Conservation (phyloP, 2,329 filamentous ascomycete species). For the Phaeoacremonium minimum region DNA sequence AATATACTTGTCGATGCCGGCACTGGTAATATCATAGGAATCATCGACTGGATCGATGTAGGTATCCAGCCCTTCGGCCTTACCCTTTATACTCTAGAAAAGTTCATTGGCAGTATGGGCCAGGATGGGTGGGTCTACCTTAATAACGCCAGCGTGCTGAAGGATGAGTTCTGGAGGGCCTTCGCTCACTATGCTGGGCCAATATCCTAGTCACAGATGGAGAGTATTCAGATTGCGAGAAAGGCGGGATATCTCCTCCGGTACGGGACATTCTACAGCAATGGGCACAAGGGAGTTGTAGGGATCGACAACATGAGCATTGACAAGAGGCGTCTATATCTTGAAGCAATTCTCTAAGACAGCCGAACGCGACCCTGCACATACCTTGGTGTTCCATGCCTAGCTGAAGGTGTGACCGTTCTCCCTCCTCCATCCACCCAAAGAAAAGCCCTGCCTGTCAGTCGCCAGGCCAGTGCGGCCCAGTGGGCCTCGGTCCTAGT, state of each 20-base stretch:
- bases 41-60: neutral
- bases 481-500: neutral
- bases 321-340: neutral
- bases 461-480: neutral
- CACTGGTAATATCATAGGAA: slow-evolving; percentile 1
- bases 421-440: neutral
- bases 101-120: neutral
- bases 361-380: no score
- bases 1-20: slow-evolving; percentile 1
- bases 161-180: neutral
- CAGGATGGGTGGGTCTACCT: neutral
- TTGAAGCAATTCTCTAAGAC: neutral
- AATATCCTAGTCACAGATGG: neutral
- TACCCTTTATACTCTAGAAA: slow-evolving; percentile 8
- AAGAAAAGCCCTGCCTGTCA: neutral
- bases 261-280: neutral
- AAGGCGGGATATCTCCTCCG: neutral
- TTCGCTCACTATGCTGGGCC: neutral
- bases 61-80: slow-evolving; percentile 8
- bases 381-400: neutral
- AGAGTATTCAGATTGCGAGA: slow-evolving; percentile 1
- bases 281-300: neutral
- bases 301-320: neutral
- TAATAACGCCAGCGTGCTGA: neutral
- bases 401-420: neutral